Conservation (phyloP, 2,329 filamentous ascomycete species). For the Alternaria gaisen region DNA sequence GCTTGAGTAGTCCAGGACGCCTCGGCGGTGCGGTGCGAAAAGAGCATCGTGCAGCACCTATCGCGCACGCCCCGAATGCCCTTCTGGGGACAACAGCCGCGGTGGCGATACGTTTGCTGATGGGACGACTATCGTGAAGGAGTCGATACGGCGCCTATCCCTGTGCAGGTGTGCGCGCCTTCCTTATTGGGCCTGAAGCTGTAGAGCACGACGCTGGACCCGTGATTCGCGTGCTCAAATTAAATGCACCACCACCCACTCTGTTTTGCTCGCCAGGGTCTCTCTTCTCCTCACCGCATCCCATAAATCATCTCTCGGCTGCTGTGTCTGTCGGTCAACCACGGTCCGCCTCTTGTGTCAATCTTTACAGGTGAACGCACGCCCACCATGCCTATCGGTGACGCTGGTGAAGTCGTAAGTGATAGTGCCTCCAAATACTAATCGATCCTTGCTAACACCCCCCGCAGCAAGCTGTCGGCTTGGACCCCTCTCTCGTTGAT, state of each 20-base stretch:
- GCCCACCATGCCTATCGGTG: slow-evolving; percentile 40
- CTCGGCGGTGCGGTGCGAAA: slow-evolving; percentile 24
- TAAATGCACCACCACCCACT: slow-evolving; percentile 20
- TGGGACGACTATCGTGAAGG: slow-evolving; percentile 12
- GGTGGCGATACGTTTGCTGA: slow-evolving; percentile 29
- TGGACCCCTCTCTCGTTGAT: slow-evolving; percentile 47
- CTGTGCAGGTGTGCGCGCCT: slow-evolving; percentile 19
- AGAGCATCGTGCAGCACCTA: slow-evolving; percentile 18
- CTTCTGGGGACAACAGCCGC: slow-evolving; percentile 24
- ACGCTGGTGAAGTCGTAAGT: slow-evolving; percentile 39
- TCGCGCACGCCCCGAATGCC: slow-evolving; percentile 12
- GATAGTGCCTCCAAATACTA: background rate
- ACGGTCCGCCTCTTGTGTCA: slow-evolving; percentile 1
- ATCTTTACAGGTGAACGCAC: slow-evolving; percentile 7
- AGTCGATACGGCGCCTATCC: slow-evolving; percentile 13
- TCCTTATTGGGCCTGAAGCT: slow-evolving; percentile 19
- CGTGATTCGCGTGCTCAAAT: slow-evolving; percentile 16
- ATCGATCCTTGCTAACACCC: slow-evolving; percentile 15
- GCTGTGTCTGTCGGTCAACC: slow-evolving; percentile 11
- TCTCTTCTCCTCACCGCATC: slow-evolving; percentile 26
- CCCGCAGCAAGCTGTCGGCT: slow-evolving; percentile 37
- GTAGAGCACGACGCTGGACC: slow-evolving; percentile 15
- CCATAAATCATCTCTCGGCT: slow-evolving; percentile 1
- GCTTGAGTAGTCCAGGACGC: slow-evolving; percentile 16
- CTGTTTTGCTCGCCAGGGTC: slow-evolving; percentile 16